Base-by-base conservation (phyloP, 345 rosid genomes). In the Ricinus communis region DNA sequence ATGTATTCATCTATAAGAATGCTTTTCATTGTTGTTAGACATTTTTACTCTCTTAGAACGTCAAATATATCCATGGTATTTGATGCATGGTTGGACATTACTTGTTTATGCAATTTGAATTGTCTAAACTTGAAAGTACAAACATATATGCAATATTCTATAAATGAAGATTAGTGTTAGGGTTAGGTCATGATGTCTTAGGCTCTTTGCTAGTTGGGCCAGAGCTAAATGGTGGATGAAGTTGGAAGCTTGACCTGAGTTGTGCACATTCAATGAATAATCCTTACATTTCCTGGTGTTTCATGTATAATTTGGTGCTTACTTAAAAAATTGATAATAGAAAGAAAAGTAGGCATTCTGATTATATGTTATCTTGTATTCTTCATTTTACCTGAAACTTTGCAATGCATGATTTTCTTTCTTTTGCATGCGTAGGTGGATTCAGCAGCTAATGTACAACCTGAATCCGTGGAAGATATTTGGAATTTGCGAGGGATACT, bases 401-500 rank as follows among this genome's bases (percentile, higher is more conserved):
- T 59, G 4, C 54, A 13, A 25, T 22, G 71, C 30, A 47, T 36
- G 30, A 33, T 59, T 49, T 52, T 49, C 58, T 18, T 58, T 19
- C 19, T 66, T 41, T 33, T 6, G 57, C 70, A 5, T 77, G 69
- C 38, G 67, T 84, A 92, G 99, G 97, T 89, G 71, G 98, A 92
- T 76, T 76, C 89, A 18, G 97, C 98, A 25, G 96, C 93, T 24
- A 95, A 95, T 76, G 90, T 95, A 62, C 99, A 95, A 70, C 99
- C 98, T 11, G 91, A 88, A 76, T 82, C 77, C 46, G 96, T 89
- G 79, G 90, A 86, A 77, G 85, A 84, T 46, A 83, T 95, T 30
- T 95, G 98, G 97, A 95, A 95, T 84, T 82, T 92, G 81, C 87
- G 97, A 83, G 99, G 98, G 45, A 84, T 92, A 59, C 86, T 92